phyloP scores from a whole-genome alignment of 1,284 basidiomycete genomes.

The Rhodotorula sp. region DNA sequence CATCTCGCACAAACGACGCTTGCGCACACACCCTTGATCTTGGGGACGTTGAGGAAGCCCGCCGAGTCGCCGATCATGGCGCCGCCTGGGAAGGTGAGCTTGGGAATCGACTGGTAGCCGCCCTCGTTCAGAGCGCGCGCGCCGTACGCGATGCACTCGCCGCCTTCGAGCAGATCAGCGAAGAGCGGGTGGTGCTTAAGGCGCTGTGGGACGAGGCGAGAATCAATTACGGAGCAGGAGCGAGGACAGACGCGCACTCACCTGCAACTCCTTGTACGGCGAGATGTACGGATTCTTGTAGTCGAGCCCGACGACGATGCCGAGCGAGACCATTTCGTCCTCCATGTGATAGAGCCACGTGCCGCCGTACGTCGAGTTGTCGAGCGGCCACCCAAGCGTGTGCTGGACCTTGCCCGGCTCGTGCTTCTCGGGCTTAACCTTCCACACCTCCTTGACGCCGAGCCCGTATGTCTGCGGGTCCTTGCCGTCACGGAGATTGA shows the following conservation, averaged over 20 bases:
- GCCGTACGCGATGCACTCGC: slow-evolving; percentile 82
- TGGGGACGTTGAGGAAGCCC: slow-evolving; percentile 93
- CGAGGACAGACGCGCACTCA: slow-evolving; percentile 47
- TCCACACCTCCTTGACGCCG: slow-evolving; percentile 97
- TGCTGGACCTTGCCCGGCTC: slow-evolving; percentile 84
- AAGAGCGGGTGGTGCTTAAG: slow-evolving; percentile 98
- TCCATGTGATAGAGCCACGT: slow-evolving; percentile 97
- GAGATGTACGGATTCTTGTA: slow-evolving; percentile 92
- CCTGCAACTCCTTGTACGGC: slow-evolving; percentile 91
- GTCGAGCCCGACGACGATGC: slow-evolving; percentile 90
- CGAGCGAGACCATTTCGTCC: slow-evolving; percentile 84
- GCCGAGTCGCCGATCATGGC: slow-evolving; percentile 94
- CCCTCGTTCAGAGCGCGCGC: slow-evolving; percentile 92
- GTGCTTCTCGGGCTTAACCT: slow-evolving; percentile 74
- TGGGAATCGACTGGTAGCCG: slow-evolving; percentile 88
- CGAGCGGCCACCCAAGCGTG: slow-evolving; percentile 90
- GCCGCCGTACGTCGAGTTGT: slow-evolving; percentile 84
- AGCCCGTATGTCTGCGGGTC: slow-evolving; percentile 97
- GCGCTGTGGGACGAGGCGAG: slow-evolving; percentile 57
- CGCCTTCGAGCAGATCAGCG: slow-evolving; percentile 71
- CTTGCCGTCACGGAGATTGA: slow-evolving; percentile 70
- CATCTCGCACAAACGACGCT: no score
- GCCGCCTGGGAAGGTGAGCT: slow-evolving; percentile 90
- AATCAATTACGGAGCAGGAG: background rate
- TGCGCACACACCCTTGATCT: slow-evolving; percentile 75